A percentile compares a stretch with the other conserved stretches of the same genome.
These are phyloP conservation scores for Phytophthora kernoviae DNA, from an alignment of 352 stramenopile species.

Conservation along the genomic window DNA sequence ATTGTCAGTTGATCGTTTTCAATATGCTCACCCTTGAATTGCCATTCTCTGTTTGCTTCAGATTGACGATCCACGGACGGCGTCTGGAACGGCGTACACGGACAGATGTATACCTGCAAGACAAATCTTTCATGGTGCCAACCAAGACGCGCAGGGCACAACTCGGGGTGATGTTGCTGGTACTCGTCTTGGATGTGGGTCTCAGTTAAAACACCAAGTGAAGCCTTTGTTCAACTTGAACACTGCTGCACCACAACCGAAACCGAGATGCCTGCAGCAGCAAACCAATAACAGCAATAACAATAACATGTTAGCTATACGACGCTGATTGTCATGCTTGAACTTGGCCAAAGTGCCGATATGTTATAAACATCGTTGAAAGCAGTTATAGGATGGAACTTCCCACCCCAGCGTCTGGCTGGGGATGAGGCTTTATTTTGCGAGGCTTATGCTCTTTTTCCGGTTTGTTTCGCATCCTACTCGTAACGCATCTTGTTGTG, in stretches of 20 bases:
- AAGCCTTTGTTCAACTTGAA: too few species aligned
- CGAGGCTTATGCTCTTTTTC: slow-evolving; percentile 30
- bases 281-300: too few species aligned
- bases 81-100: not conserved
- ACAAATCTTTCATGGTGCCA: slow-evolving; percentile 20
- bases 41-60: too few species aligned
- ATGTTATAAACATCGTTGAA: not conserved
- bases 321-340: too few species aligned
- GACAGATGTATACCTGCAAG: not conserved
- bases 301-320: not conserved
- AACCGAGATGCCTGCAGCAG: too few species aligned
- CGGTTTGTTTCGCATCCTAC: slow-evolving; percentile 24
- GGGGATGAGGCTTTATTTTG: slow-evolving; percentile 13
- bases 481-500: slow-evolving; percentile 29
- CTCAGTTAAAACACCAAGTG: too few species aligned
- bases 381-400: slow-evolving; percentile 26
- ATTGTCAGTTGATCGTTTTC: not conserved
- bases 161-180: not conserved
- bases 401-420: slow-evolving; percentile 16
- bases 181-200: not conserved
- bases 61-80: not conserved
- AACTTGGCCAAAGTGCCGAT: too few species aligned
- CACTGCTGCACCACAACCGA: too few species aligned
- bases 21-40: not conserved
- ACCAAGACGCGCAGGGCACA: slow-evolving; percentile 4